phyloP scores from a whole-genome alignment of 2,329 filamentous ascomycete genomes.

The Cercospora sesami region DNA sequence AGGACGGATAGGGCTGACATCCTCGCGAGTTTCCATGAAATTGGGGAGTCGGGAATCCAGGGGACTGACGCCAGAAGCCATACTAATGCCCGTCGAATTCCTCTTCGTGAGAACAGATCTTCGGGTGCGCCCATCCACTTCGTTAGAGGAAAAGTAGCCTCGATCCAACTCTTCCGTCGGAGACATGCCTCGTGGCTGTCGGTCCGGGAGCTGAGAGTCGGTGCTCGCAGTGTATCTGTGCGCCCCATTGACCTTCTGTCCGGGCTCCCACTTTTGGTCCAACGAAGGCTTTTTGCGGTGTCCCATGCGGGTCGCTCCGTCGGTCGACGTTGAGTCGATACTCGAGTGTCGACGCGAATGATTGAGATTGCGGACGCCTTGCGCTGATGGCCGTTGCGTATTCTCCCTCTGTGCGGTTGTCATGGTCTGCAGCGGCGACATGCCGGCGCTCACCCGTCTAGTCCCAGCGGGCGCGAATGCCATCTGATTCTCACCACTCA shows the following conservation, averaged over 20 bases:
- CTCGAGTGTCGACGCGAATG: constrained; percentile 87
- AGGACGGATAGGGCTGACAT: constrained; percentile 24
- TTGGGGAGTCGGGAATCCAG: constrained; percentile 66
- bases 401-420: constrained; percentile 39
- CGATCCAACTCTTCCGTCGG: constrained; percentile 67
- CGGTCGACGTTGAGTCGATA: constrained; percentile 64
- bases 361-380: constrained; percentile 56
- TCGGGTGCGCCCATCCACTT: constrained; percentile 58
- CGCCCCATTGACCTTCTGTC: constrained; percentile 26
- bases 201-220: constrained; percentile 26
- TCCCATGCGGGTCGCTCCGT: constrained; percentile 33
- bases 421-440: constrained; percentile 37
- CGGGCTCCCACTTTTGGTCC: constrained; percentile 55
- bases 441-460: constrained; percentile 33
- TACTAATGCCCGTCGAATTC: constrained; percentile 40
- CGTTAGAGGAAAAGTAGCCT: constrained; percentile 90
- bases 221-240: constrained; percentile 31
- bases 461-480: constrained; percentile 20
- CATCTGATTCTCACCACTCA: constrained; percentile 23
- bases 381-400: constrained; percentile 38
- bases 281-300: constrained; percentile 61
- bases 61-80: constrained; percentile 22
- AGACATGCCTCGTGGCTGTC: constrained; percentile 37
- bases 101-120: constrained; percentile 73
- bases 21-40: constrained; percentile 22